Evolutionary conservation across 1,139 yeast genomes (phyloP).

Genomic region (Pneumocystis sp.): DNA sequence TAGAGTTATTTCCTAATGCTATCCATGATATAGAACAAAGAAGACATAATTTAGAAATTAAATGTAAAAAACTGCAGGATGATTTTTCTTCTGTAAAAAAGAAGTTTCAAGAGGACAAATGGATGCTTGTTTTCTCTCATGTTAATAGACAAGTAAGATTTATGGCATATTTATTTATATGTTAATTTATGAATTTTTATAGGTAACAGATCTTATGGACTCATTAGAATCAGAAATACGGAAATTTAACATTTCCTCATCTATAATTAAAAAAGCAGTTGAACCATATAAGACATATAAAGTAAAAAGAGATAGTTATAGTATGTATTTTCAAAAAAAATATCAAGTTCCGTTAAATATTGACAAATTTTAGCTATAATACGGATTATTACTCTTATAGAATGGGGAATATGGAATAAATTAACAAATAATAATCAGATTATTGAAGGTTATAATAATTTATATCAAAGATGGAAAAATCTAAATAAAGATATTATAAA

Average conservation of each 20-base stretch:
- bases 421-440: not conserved
- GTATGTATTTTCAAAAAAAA: not conserved
- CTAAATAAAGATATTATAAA: not conserved
- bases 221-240: not conserved
- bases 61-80: conserved; percentile 7
- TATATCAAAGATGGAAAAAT: not conserved
- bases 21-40: conserved; percentile 2
- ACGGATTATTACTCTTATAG: not conserved
- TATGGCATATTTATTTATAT: conserved; percentile 2
- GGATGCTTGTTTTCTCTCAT: conserved; percentile 8
- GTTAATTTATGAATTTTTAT: not conserved
- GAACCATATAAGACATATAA: not conserved
- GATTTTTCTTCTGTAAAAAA: conserved; percentile 1
- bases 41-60: conserved; percentile 1
- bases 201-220: conserved; percentile 1
- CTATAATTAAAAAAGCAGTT: not conserved
- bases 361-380: not conserved
- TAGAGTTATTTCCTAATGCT: conserved; percentile 3
- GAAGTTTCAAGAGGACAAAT: conserved; percentile 12
- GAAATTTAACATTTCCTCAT: not conserved
- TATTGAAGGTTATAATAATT: not conserved
- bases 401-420: not conserved
- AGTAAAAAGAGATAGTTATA: not conserved
- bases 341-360: not conserved
- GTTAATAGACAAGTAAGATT: conserved; percentile 7